Base-by-base conservation (phyloP, 106 monocot genomes). In the Allium cepa region DNA sequence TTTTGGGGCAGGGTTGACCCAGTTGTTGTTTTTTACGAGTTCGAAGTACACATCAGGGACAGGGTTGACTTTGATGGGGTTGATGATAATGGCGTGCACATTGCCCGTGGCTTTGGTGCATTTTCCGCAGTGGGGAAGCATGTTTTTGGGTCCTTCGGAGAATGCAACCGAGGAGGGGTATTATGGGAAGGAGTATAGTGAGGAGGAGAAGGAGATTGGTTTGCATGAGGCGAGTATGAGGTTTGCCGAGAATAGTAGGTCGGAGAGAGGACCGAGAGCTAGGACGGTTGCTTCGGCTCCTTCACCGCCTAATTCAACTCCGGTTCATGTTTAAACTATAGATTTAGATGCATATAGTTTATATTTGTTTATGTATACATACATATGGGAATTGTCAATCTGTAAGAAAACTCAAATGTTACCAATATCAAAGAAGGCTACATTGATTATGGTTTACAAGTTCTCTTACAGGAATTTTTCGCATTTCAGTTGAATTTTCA, bases 11-110 rank as follows among this genome's bases (percentile, higher is more conserved):
- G 79, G 66, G 8, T 50, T 84, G 26, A 84, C 83, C 8, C 83
- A 84, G 65, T 61, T 84, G 17, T 63, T 84, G 1, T 84, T 84
- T 69, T 84, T 84, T 73, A 79, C 66, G 26, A 64, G 83, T 49
- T 59, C 68, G 49, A 76, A 49, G 49, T 73, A 79, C 76, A 53
- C 72, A 14, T 69, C 55, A 14, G 83, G 26, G 11, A 76, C 66
- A 2, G 75, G 69, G n/a, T 61, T 76, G 15, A 47, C 75, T 1
- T 62, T 69, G n/a, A 76, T 76, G 75, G 75, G 75, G 46, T 8
- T 76, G 7, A 76, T 76, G 75, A 76, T 76, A 26, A 69, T 76
- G 69, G 68, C 61, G 11, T 76, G 75, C 52, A 69, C 75, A 8
- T 59, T 68, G 61, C 75, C 75, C 6, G 45, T 76, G 4, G 18